phyloP scores from a whole-genome alignment of 345 rosid species.

The Aquilaria sinensis region DNA sequence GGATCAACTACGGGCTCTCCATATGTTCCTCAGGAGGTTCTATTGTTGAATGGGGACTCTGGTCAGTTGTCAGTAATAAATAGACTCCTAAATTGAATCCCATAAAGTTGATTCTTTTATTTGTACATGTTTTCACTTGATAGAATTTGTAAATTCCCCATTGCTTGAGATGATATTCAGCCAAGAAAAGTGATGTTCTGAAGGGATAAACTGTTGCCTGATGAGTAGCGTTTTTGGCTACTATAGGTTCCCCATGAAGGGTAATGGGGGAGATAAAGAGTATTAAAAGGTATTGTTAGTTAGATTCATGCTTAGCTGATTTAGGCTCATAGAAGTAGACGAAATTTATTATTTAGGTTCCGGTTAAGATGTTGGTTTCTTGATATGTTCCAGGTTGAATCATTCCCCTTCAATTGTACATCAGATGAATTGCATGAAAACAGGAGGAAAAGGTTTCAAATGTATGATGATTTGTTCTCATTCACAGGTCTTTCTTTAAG shows the following conservation, averaged over 20 bases:
- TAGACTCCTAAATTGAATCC: constrained; percentile 39
- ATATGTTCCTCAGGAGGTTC: constrained; percentile 77
- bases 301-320: too few relatives aligned
- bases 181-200: constrained; percentile 3
- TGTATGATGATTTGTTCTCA: too few relatives aligned
- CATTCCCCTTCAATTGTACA: too few relatives aligned
- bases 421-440: too few relatives aligned
- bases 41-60: constrained; percentile 80
- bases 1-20: constrained; percentile 60
- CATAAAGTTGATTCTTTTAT: constrained; percentile 6
- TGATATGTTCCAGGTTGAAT: too few relatives aligned
- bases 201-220: not conserved
- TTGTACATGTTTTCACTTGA: not conserved
- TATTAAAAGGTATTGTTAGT: not conserved
- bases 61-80: constrained; percentile 76
- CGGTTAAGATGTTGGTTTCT: too few relatives aligned
- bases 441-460: too few relatives aligned
- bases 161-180: not conserved
- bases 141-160: not conserved
- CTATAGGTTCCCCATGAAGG: not conserved
- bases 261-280: constrained; percentile 19
- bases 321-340: too few relatives aligned
- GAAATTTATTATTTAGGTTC: too few relatives aligned
- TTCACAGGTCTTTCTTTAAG: too few relatives aligned
- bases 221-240: not conserved